Percentiles rank a stretch among this genome's conserved stretches.
phyloP scores from a whole-genome alignment of 2,329 filamentous ascomycete species.

The Pezicula neosporulosa region DNA sequence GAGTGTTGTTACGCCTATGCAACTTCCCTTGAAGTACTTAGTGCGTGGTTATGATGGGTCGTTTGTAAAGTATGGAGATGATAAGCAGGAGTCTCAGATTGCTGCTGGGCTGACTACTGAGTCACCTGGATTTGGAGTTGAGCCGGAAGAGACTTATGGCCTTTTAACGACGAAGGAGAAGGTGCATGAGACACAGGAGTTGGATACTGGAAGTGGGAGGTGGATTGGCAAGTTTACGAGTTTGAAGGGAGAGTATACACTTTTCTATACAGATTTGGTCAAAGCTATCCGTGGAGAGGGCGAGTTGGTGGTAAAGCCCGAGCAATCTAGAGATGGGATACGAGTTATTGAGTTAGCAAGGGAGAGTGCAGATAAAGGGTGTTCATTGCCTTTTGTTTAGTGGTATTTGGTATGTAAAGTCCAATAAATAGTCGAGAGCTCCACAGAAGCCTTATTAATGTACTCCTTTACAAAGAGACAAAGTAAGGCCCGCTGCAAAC shows the following conservation, averaged over 20 bases:
- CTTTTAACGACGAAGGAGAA: conserved; percentile 34
- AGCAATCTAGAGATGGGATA: conserved; percentile 35
- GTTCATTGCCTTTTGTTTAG: conserved; percentile 21
- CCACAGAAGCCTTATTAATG: too few relatives aligned
- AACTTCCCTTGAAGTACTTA: conserved; percentile 28
- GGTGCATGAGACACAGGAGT: conserved; percentile 31
- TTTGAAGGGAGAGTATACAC: conserved; percentile 34
- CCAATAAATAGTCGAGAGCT: too few relatives aligned
- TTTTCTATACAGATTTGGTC: conserved; percentile 38
- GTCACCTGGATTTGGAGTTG: conserved; percentile 30
- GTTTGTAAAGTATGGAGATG: conserved; percentile 35
- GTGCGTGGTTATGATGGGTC: conserved; percentile 31
- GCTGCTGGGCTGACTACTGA: conserved; percentile 26
- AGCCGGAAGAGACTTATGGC: conserved; percentile 33
- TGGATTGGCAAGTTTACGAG: conserved; percentile 36
- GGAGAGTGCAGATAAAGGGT: conserved; percentile 32
- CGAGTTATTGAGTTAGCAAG: conserved; percentile 38
- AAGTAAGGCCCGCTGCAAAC: too few relatives aligned
- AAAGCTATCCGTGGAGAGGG: conserved; percentile 34
- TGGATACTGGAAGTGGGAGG: conserved; percentile 27
- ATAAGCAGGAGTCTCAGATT: conserved; percentile 32
- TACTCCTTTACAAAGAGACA: too few relatives aligned
- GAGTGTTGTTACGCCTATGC: conserved; percentile 25
- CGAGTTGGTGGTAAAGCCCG: conserved; percentile 35
- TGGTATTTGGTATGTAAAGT: too few relatives aligned